Percentiles rank a stretch among this genome's conserved stretches.
These are phyloP conservation scores for Trametes hirsuta DNA, from an alignment of 1,284 basidiomycete species.

Conservation along the genomic window DNA sequence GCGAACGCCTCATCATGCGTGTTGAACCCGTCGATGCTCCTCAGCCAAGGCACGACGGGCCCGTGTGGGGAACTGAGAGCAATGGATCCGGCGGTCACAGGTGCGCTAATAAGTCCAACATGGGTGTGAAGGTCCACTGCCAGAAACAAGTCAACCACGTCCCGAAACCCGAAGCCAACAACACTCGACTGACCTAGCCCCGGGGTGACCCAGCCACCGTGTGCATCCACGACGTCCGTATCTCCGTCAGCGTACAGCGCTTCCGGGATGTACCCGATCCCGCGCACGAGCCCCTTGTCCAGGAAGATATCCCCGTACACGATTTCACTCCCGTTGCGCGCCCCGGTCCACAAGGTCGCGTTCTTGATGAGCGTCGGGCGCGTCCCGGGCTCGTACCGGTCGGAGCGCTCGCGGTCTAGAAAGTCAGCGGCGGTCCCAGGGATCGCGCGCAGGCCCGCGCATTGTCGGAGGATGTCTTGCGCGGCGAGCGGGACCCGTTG, in stretches of 20 bases:
- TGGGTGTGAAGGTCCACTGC: conserved; percentile 81
- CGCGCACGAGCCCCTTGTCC: conserved; percentile 60
- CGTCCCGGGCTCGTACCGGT: conserved; percentile 73
- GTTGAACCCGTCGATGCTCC: conserved; percentile 51
- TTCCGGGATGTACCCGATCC: conserved; percentile 54
- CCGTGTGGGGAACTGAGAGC: conserved; percentile 62
- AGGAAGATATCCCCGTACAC: conserved; percentile 63
- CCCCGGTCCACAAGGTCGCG: conserved; percentile 81
- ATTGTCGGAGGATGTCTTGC: conserved; percentile 48
- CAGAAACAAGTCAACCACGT: neutral
- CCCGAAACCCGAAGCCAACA: too few relatives aligned
- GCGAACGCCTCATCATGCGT: conserved; percentile 50
- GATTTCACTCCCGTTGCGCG: conserved; percentile 64
- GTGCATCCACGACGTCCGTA: conserved; percentile 54
- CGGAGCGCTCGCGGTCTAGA: conserved; percentile 59
- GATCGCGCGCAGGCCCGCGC: conserved; percentile 44
- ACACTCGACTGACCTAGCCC: conserved; percentile 50
- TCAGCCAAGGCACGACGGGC: conserved; percentile 48
- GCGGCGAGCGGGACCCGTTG: conserved; percentile 47
- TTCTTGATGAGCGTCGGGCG: conserved; percentile 74
- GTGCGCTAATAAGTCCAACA: conserved; percentile 69
- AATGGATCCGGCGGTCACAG: conserved; percentile 47
- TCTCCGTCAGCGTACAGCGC: conserved; percentile 41
- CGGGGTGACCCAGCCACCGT: conserved; percentile 70
- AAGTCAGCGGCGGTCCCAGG: conserved; percentile 59